Percentiles rank a stretch among this genome's conserved stretches.
Conservation (phyloP, 371 early-diverging fungal species). For the Rozella allomycis region DNA sequence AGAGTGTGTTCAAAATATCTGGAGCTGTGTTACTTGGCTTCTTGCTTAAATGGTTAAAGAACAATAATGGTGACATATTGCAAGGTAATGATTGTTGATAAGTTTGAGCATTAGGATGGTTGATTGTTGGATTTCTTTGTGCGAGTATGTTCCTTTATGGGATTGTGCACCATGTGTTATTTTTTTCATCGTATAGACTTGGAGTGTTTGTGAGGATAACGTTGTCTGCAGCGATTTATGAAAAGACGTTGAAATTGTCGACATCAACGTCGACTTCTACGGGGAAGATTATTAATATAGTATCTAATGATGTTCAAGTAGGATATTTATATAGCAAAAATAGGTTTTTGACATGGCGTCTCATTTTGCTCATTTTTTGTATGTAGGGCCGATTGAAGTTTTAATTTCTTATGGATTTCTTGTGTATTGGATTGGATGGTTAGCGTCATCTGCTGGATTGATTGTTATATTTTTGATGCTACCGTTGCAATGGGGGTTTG, state of each 20-base stretch:
- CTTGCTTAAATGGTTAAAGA: too few species aligned
- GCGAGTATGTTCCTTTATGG: conserved; percentile 7
- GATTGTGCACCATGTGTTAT: conserved; percentile 15
- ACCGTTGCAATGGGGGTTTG: conserved; percentile 16
- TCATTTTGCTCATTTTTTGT: background rate
- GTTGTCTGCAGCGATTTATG: conserved; percentile 18
- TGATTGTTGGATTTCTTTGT: too few species aligned
- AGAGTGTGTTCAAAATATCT: too few species aligned
- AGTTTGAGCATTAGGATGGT: too few species aligned
- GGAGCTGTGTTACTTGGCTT: too few species aligned
- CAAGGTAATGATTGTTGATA: too few species aligned
- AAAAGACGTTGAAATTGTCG: conserved; percentile 18
- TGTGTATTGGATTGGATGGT: conserved; percentile 7
- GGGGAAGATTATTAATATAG: conserved; percentile 23
- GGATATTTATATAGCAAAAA: too few species aligned
- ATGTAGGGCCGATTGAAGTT: conserved; percentile 7
- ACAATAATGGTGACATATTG: too few species aligned
- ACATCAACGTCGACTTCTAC: conserved; percentile 15
- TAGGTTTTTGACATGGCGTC: conserved; percentile 18
- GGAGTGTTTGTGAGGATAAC: conserved; percentile 16
- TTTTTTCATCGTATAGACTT: conserved; percentile 10
- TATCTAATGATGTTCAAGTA: conserved; percentile 28
- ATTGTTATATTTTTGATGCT: conserved; percentile 13
- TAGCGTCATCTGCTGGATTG: conserved; percentile 10
- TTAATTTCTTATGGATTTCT: conserved; percentile 4